These are phyloP conservation scores for Neoboletus magnificus DNA, from an alignment of 768 basidiomycete species.

Conservation along the genomic window DNA sequence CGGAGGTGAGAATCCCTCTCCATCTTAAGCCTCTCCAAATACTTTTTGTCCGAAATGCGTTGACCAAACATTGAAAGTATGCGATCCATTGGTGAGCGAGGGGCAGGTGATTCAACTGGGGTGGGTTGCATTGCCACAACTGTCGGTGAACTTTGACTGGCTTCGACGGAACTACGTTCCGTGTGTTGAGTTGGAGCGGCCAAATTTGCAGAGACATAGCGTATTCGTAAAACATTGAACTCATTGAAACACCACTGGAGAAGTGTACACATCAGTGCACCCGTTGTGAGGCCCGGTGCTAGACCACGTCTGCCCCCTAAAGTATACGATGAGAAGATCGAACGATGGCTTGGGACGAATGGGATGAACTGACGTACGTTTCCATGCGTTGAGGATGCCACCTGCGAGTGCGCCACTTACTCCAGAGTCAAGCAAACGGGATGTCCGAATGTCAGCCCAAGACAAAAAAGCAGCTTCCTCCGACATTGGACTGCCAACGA, in stretches of 20 bases:
- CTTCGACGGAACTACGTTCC: neutral
- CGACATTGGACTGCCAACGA: conserved; percentile 17
- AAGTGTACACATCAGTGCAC: conserved; percentile 52
- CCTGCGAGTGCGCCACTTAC: conserved; percentile 70
- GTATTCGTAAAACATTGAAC: conserved; percentile 55
- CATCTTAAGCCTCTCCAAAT: conserved; percentile 54
- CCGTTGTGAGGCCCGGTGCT: conserved; percentile 57
- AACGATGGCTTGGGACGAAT: neutral
- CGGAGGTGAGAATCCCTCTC: conserved; percentile 53
- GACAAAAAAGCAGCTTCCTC: conserved; percentile 25
- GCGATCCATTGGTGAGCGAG: conserved; percentile 33
- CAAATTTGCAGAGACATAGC: conserved; percentile 43
- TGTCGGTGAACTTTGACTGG: neutral
- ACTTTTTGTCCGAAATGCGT: conserved; percentile 69
- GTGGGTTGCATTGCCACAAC: conserved; percentile 17
- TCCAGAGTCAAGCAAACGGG: conserved; percentile 66
- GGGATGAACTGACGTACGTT: conserved; percentile 40
- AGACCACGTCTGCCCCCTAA: conserved; percentile 62
- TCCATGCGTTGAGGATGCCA: conserved; percentile 54
- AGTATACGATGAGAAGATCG: conserved; percentile 3
- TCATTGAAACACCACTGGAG: conserved; percentile 75
- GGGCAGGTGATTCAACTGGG: neutral
- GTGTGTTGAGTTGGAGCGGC: neutral
- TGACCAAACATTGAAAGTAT: conserved; percentile 34
- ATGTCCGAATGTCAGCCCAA: conserved; percentile 53